phyloP scores from a whole-genome alignment of 1,284 basidiomycete genomes.

The Irpex rosettiformis region DNA sequence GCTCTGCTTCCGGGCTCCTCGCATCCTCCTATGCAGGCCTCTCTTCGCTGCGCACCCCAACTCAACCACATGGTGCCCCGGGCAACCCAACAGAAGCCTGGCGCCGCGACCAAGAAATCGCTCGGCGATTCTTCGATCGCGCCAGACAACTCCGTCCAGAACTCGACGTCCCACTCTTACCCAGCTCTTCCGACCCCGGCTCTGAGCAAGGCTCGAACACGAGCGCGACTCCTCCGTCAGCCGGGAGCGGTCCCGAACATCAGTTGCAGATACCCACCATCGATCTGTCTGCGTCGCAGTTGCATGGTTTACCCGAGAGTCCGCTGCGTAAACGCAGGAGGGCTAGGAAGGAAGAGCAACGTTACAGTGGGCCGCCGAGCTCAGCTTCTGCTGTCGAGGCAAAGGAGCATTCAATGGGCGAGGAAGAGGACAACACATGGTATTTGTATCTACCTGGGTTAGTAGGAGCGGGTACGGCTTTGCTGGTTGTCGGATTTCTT shows the following conservation, averaged over 20 bases:
- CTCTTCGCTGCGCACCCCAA: constrained; percentile 59
- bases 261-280: constrained; percentile 33
- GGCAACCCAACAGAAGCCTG: constrained; percentile 49
- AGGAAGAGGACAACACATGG: constrained; percentile 68
- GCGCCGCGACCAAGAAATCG: constrained; percentile 66
- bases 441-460: constrained; percentile 72
- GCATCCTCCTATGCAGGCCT: constrained; percentile 69
- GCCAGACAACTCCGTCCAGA: constrained; percentile 54
- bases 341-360: constrained; percentile 9
- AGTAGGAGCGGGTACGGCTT: constrained; percentile 73
- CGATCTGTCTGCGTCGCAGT: constrained; percentile 27
- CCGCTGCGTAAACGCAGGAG: constrained; percentile 27
- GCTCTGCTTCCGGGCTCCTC: constrained; percentile 62
- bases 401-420: constrained; percentile 24
- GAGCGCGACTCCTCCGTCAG: neutral
- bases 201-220: constrained; percentile 16
- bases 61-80: constrained; percentile 19
- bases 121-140: constrained; percentile 65
- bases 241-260: constrained; percentile 18
- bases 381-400: constrained; percentile 24
- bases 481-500: constrained; percentile 72
- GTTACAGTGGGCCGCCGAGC: constrained; percentile 3
- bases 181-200: constrained; percentile 46
- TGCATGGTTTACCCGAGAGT: constrained; percentile 17
- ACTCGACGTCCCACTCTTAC: constrained; percentile 65